Conservation (phyloP, 306 rosid genomes). For the Sesbania bispinosa region DNA sequence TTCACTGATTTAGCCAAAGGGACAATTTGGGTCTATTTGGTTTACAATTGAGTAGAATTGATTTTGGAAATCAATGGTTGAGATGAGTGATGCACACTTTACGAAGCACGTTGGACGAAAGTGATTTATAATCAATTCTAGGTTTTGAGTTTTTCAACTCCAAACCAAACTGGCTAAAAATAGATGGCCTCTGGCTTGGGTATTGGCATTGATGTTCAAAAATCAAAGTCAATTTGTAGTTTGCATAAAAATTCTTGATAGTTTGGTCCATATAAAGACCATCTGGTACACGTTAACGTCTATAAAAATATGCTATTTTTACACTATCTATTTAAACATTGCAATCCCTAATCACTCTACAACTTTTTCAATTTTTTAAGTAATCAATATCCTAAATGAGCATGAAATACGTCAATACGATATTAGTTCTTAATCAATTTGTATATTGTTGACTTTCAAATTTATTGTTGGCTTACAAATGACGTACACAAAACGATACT, state of each 20-base stretch:
- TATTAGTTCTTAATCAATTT: background rate
- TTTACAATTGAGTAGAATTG: no score
- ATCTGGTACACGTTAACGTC: background rate
- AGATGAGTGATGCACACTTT: no score
- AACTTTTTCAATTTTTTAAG: background rate
- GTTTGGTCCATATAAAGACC: background rate
- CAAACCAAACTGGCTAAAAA: no score
- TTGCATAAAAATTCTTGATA: background rate
- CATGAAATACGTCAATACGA: no score
- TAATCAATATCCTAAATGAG: background rate
- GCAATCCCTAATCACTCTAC: background rate
- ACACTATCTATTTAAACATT: background rate
- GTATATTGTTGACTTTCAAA: background rate
- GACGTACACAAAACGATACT: background rate
- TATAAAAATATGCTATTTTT: background rate
- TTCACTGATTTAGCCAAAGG: no score
- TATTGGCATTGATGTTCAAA: background rate
- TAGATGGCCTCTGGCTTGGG: background rate
- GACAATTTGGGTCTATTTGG: no score
- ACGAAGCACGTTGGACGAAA: no score
- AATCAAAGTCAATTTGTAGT: background rate
- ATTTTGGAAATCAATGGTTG: no score
- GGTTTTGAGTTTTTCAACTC: no score
- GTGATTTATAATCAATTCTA: no score
- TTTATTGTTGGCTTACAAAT: background rate